Percentiles rank a stretch among this genome's conserved stretches.
Evolutionary conservation across 164 flowering plant species (phyloP).

Genomic region (Vitis rupestris): DNA sequence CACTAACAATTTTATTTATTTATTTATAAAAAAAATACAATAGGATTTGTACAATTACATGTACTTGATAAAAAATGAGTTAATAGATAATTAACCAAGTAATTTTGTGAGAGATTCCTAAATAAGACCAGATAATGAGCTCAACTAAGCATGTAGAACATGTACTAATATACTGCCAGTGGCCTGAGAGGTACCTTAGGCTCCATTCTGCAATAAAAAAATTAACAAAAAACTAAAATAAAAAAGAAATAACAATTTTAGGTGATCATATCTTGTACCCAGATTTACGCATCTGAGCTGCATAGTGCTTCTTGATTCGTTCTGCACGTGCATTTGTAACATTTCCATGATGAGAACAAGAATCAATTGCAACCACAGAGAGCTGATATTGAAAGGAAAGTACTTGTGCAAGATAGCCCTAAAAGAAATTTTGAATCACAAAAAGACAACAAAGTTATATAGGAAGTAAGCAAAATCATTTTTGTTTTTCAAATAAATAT

Average conservation of each 20-base stretch:
- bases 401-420: slow-evolving; percentile 96
- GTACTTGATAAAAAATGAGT: too few relatives aligned
- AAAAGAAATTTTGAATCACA: slow-evolving; percentile 9
- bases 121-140: too few relatives aligned
- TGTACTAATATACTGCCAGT: too few relatives aligned
- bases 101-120: too few relatives aligned
- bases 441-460: background rate
- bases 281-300: slow-evolving; percentile 51
- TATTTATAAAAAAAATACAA: too few relatives aligned
- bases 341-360: slow-evolving; percentile 80
- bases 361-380: slow-evolving; percentile 82
- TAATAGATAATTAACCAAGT: too few relatives aligned
- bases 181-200: too few relatives aligned
- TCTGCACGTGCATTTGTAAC: slow-evolving; percentile 72
- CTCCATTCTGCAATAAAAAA: background rate
- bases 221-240: background rate
- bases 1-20: too few relatives aligned
- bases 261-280: slow-evolving; percentile 31
- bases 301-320: slow-evolving; percentile 76
- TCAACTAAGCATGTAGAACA: too few relatives aligned
- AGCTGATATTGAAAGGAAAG: slow-evolving; percentile 73
- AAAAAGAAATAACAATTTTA: background rate
- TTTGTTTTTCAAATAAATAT: background rate
- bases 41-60: too few relatives aligned
- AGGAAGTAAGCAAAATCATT: too few relatives aligned